phyloP scores from a whole-genome alignment of 2,329 filamentous ascomycete species.

The Allantophomopsis cytisporea region DNA sequence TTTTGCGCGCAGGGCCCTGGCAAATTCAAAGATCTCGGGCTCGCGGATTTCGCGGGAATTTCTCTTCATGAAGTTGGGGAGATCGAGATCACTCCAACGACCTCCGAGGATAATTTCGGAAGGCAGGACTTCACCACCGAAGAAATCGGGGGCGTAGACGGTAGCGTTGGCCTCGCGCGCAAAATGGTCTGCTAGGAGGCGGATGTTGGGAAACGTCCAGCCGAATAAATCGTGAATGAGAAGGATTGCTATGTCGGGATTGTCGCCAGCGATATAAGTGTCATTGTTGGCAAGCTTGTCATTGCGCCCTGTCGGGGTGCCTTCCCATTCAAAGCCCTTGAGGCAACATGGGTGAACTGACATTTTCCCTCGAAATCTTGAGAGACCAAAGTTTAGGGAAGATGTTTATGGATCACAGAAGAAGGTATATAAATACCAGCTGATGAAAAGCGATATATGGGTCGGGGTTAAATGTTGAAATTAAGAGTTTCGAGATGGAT shows the following conservation, averaged over 20 bases:
- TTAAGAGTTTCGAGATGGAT: too few species aligned
- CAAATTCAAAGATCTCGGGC: conserved; percentile 7
- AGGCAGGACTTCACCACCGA: conserved; percentile 6
- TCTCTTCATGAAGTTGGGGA: conserved; percentile 4
- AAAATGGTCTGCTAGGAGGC: conserved; percentile 29
- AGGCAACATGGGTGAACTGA: too few species aligned
- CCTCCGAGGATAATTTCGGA: conserved; percentile 1
- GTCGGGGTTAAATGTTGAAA: too few species aligned
- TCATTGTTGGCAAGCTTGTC: background rate
- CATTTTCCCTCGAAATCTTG: too few species aligned
- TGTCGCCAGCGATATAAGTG: conserved; percentile 9
- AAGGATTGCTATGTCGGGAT: conserved; percentile 13
- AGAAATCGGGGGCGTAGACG: conserved; percentile 21
- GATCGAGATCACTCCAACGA: conserved; percentile 18
- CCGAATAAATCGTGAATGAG: conserved; percentile 21
- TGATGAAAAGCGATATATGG: too few species aligned
- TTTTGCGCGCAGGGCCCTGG: conserved; percentile 2
- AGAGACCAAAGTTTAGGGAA: too few species aligned
- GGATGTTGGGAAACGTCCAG: conserved; percentile 27
- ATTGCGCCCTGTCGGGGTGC: too few species aligned
- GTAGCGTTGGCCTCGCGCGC: conserved; percentile 27
- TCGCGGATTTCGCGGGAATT: conserved; percentile 7
- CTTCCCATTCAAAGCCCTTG: too few species aligned
- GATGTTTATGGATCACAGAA: too few species aligned
- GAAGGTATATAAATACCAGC: too few species aligned